Conservation (phyloP, 78 protist genomes). For the Isochrysis galbana region DNA sequence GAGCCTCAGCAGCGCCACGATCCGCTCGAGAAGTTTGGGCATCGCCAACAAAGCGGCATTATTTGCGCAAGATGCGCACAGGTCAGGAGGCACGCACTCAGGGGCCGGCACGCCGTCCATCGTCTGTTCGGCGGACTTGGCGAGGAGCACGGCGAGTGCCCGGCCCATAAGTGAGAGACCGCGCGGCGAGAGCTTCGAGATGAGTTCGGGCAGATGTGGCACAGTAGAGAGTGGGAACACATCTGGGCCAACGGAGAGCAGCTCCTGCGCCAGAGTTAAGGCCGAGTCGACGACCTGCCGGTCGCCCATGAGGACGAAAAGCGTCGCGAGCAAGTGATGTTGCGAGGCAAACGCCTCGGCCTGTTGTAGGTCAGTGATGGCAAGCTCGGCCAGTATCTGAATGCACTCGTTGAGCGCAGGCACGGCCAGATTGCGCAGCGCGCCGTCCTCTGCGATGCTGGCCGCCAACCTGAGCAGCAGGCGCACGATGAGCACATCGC, state of each 20-base stretch:
- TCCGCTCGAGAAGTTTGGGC: background rate
- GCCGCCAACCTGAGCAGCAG: background rate
- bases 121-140: background rate
- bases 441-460: too few relatives aligned
- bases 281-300: background rate
- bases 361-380: background rate
- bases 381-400: background rate
- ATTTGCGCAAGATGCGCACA: background rate
- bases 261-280: slow-evolving; percentile 13
- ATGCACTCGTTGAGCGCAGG: background rate
- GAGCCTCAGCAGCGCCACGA: background rate
- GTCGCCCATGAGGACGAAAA: background rate
- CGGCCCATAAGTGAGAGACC: background rate
- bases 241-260: background rate
- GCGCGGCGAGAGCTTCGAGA: background rate
- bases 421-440: background rate
- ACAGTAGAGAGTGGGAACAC: background rate
- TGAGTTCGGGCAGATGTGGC: background rate
- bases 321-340: background rate
- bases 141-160: background rate
- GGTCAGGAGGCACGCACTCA: background rate
- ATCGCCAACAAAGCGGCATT: background rate
- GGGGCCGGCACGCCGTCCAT: background rate
- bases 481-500: background rate
- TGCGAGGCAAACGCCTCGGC: background rate